Percentiles rank a stretch among this genome's conserved stretches.
phyloP scores from a whole-genome alignment of 169 alveolate species.

The Toxoplasma gondii region DNA sequence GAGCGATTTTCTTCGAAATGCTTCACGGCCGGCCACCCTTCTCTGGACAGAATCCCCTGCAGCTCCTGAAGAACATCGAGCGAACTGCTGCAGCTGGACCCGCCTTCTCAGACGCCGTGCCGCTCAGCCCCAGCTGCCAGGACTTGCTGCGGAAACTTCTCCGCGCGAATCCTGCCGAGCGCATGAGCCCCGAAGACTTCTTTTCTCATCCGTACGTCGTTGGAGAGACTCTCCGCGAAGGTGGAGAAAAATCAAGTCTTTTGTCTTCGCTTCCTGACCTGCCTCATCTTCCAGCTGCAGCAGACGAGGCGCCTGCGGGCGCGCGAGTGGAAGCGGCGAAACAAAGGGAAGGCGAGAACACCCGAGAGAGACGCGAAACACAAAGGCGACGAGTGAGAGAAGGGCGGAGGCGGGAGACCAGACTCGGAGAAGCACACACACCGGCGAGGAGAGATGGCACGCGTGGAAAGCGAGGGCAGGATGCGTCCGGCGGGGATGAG shows the following conservation, averaged over 20 bases:
- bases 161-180: not conserved
- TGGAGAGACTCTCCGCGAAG: not conserved
- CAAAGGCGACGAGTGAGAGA: not conserved
- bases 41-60: conserved; percentile 38
- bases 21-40: conserved; percentile 44
- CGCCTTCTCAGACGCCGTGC: not conserved
- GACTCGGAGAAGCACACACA: no score
- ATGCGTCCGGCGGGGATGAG: no score
- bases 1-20: conserved; percentile 43
- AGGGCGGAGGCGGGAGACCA: no score
- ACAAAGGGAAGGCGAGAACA: not conserved
- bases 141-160: conserved; percentile 1
- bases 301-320: not conserved
- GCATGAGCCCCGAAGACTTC: conserved; percentile 4
- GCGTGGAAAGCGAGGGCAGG: no score
- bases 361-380: not conserved
- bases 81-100: not conserved
- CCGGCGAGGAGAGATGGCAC: no score
- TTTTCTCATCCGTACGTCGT: conserved; percentile 38
- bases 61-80: conserved; percentile 48
- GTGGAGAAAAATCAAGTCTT: no score
- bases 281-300: not conserved
- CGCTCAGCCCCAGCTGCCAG: not conserved
- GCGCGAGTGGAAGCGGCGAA: not conserved
- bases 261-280: not conserved